Base-by-base conservation (phyloP, 192 early-diverging fungal species). In the Helicostylum pulchrum region DNA sequence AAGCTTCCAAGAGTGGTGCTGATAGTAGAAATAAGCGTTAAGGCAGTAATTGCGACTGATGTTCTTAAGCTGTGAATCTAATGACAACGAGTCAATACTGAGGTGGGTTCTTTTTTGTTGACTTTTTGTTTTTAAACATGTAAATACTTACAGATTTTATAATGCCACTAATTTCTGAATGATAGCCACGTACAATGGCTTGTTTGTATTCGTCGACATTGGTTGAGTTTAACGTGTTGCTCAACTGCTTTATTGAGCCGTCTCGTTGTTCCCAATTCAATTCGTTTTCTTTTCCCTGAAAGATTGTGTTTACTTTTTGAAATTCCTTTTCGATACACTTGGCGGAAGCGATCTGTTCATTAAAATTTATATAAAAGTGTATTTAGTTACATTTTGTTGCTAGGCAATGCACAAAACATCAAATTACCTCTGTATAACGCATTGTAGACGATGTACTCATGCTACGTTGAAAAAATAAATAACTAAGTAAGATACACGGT, bases 51-150 rank as follows among this genome's bases (percentile, higher is more conserved):
- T 3, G 75, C 60, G 20, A 75, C 48, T 12, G 71, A 58, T 17
- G 78, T 77, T 15, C 78, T 46, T 52, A 80, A 52, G 53, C 78
- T 79, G 12, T 63, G 51, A 4, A 77, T 56, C 78, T 79, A 46
- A 4, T 31, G 34, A 32, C 14, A 39, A 10, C 7, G 34, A 5
- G 36, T 48, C 48, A 46, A 17, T 34, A 39, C 4, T 52, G n/a
- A n/a, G n/a, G n/a, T n/a, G n/a, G n/a, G n/a, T n/a, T n/a, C n/a
- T n/a, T n/a, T 15, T 17, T 32, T 61, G 0, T 17, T 42, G 14
- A 12, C 7, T 36, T 20, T 66, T 12, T 39, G 7, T 10, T 34
- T 5, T 7, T 45, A 32, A n/a, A n/a, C n/a, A n/a, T n/a, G n/a
- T n/a, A n/a, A n/a, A n/a, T 50, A 45, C 31, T 64, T 68, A 73